Base-by-base conservation (phyloP, 805 yeast species). In the Kodamaea neixiangensis region DNA sequence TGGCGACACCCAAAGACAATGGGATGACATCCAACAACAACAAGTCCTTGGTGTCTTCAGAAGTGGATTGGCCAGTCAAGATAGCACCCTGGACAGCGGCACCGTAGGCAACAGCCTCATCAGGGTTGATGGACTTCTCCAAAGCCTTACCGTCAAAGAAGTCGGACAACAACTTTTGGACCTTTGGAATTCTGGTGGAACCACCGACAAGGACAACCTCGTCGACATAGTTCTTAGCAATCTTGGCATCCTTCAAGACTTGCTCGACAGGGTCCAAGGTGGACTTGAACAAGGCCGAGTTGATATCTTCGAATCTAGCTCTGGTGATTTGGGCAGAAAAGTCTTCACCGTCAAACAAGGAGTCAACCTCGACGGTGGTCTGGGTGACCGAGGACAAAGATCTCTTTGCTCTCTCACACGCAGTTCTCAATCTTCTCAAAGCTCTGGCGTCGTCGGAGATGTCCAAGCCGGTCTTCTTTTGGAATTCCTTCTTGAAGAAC, bases 331-430 rank as follows among this genome's bases (percentile, higher is more conserved):
- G 73, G 58, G 77, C 75, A 54, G 76, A 70, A 72, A 74, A 74
- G 65, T 74, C 79, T 68, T 73, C 75, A 71, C 79, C 79, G 47
- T 74, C 78, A 66, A 71, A 73, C 63, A 74, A 71, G 52, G 79
- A 74, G 72, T 74, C 79, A 54, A 74, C 75, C 67, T 74, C 79
- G 60, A 74, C 76, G 52, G 79, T 73, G 65, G 79, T 74, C 66
- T 73, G 78, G 57, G 78, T 73, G 61, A 72, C 78, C 55, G 79
- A 74, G 55, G 79, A 74, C 61, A 74, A 70, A 41, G 79, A 72
- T 73, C 79, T 73, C 76, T 74, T 74, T 50, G 79, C 79, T 71
- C 79, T 75, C 69, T 74, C 79, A 72, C 79, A 74, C 57, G 79
- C 77, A 59, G 78, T 73, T 73, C 79, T 73, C 65, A 74, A 74